Base-by-base conservation (phyloP, 257 asterid genomes). In the Ophiorrhiza pumila region DNA sequence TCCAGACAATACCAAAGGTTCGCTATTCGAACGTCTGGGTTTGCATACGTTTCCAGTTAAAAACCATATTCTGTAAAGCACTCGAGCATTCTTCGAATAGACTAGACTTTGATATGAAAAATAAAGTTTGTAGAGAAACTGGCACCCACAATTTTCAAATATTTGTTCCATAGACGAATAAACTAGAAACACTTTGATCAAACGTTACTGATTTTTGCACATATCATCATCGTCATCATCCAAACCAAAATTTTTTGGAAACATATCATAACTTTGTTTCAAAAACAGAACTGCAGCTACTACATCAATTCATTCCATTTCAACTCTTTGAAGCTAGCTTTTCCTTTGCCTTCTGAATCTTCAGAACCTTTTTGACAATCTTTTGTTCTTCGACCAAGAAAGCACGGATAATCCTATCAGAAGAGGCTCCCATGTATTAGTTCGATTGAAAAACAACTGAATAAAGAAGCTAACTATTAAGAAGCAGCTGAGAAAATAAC, bases 331-430 rank as follows among this genome's bases (percentile, higher is more conserved):
- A 29, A 56, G 88, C 77, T 37, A 29, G 69, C 68, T 87, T 87
- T 77, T 89, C 89, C 77, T 89, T 89, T 5, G 87, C 75, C 84
- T 89, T 87, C 77, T 84, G 92, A 63, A 89, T 85, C 89, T 89
- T 89, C 89, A 89, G 64, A 18, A 89, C 91, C 80, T 89, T 87
- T 78, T 89, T 89, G 80, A 87, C 96, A 53, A 87, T 85, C 59
- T 89, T 89, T 58, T 87, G 92, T 74, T 87, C 96, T 79, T 89
- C 96, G 65, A 89, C 92, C 80, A 87, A 81, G 87, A 89, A 89
- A 58, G 92, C 92, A 2, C 92, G 85, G 59, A 89, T 85, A 27
- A 89, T 89, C 87, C 92, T 89, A 39, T 47, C n/a, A 27, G 34
- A 46, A 52, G 13, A 15, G 27, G 71, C 29, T 27, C 9, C 50